Evolutionary conservation across 257 asterid species (phyloP).

Genomic region (Solanum peruvianum): DNA sequence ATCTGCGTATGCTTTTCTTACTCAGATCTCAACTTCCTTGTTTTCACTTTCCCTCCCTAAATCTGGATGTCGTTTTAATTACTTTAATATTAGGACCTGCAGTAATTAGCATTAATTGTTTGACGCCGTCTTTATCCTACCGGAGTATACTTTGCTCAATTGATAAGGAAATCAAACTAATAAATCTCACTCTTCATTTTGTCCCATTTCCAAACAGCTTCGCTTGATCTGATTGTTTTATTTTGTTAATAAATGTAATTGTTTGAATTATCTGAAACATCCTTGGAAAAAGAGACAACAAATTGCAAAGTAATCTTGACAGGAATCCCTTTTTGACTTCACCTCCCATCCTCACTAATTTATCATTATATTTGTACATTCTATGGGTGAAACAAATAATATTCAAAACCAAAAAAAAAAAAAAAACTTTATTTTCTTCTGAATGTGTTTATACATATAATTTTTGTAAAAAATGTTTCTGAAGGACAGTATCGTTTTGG

Average conservation of each 20-base stretch:
- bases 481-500: not conserved
- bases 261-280: not conserved
- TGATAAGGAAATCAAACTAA: not conserved
- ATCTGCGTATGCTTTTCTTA: slow-evolving; percentile 44
- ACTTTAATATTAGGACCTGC: no score
- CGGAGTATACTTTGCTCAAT: not conserved
- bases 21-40: slow-evolving; percentile 15
- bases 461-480: not conserved
- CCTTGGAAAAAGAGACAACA: not conserved
- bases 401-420: not conserved
- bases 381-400: not conserved
- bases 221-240: not conserved
- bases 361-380: not conserved
- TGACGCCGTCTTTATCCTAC: not conserved
- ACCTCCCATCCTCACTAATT: not conserved
- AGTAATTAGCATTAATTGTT: not conserved
- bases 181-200: not conserved
- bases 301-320: not conserved
- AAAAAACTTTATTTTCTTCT: not conserved
- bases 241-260: not conserved
- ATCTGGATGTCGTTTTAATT: not conserved
- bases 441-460: not conserved
- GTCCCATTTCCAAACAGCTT: not conserved
- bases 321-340: not conserved
- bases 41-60: not conserved